Percentiles rank a stretch among this genome's conserved stretches.
These are phyloP conservation scores for Cyberlindnera bimundalis DNA, from an alignment of 805 yeast genomes.

Conservation along the genomic window DNA sequence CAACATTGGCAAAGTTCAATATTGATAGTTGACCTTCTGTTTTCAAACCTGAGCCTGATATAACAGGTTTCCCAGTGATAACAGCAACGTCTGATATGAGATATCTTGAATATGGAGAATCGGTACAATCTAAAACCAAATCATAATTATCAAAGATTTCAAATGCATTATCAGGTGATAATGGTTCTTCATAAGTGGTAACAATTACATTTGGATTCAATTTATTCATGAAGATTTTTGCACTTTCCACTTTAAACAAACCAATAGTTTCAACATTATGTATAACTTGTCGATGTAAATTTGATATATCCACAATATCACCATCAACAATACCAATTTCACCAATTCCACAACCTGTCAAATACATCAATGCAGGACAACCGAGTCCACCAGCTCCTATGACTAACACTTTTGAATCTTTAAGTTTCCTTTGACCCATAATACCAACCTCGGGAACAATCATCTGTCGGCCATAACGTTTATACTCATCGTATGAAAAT, in stretches of 20 bases:
- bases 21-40: conserved; percentile 88
- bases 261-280: conserved; percentile 72
- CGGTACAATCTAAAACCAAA: conserved; percentile 88
- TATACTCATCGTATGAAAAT: conserved; percentile 60
- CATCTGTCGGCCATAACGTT: conserved; percentile 92
- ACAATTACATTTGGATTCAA: conserved; percentile 70
- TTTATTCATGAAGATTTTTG: conserved; percentile 46
- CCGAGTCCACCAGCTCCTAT: conserved; percentile 98
- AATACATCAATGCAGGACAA: conserved; percentile 81
- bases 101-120: conserved; percentile 84
- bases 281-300: conserved; percentile 84
- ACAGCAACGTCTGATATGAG: conserved; percentile 84
- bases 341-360: conserved; percentile 88
- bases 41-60: conserved; percentile 89
- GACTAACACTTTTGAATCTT: conserved; percentile 59
- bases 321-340: conserved; percentile 81
- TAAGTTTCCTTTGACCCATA: conserved; percentile 56
- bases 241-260: conserved; percentile 73
- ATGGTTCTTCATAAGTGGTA: conserved; percentile 46
- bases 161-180: conserved; percentile 57
- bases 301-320: conserved; percentile 80
- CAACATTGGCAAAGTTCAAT: conserved; percentile 57
- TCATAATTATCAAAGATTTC: conserved; percentile 64
- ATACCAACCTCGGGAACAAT: conserved; percentile 69
- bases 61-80: conserved; percentile 59